phyloP scores from a whole-genome alignment of 2,329 filamentous ascomycete genomes.

The Paraphaeosphaeria sporulosa region DNA sequence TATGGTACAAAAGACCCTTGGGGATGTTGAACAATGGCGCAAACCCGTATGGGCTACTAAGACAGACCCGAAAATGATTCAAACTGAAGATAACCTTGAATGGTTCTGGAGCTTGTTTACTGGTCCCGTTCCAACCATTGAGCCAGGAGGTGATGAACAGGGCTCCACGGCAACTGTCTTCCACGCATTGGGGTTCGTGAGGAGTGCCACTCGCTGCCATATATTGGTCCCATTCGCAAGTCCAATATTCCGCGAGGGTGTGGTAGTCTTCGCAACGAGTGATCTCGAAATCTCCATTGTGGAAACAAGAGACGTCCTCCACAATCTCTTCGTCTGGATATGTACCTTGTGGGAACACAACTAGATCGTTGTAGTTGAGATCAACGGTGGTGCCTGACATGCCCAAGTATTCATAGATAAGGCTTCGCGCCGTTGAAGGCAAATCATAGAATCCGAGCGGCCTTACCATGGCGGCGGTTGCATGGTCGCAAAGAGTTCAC shows the following conservation, averaged over 20 bases:
- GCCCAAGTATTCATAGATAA: neutral
- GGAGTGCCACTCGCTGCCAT: neutral
- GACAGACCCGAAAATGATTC: slow-evolving; percentile 8
- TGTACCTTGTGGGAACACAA: neutral
- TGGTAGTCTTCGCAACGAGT: slow-evolving; percentile 12
- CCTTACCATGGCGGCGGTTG: too few species aligned
- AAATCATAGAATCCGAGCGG: neutral
- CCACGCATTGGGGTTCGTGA: neutral
- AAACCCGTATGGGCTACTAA: slow-evolving; percentile 13
- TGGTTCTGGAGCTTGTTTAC: neutral
- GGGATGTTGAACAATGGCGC: slow-evolving; percentile 7
- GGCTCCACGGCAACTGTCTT: neutral
- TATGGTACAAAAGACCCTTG: neutral
- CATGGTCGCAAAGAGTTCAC: neutral
- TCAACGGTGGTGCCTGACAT: neutral
- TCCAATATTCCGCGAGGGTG: slow-evolving; percentile 14
- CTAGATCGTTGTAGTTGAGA: neutral
- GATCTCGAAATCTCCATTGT: neutral
- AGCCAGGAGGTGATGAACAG: neutral
- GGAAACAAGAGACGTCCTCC: neutral
- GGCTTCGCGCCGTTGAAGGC: neutral
- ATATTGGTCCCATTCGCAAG: neutral
- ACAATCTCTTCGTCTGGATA: neutral
- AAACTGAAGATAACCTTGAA: neutral
- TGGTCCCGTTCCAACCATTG: neutral